Base-by-base conservation (phyloP, 495 filamentous ascomycete species). In the Penicillium subrubescens region DNA sequence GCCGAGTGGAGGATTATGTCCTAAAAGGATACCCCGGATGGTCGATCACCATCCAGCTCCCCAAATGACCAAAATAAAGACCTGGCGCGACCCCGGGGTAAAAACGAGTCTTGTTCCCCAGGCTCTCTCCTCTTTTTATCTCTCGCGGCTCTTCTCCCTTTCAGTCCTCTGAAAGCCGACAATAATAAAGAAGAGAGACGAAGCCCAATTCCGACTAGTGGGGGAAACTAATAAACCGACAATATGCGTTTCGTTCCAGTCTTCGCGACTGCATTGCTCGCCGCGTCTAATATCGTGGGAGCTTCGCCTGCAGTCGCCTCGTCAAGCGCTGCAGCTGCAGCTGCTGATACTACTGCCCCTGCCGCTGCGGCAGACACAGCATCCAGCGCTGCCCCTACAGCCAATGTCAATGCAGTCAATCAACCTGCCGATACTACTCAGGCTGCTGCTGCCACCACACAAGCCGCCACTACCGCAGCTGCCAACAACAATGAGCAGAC, bases 221-320 rank as follows among this genome's bases (percentile, higher is more conserved):
- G 67, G 51, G 54, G 50, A 41, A 61, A 35, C 37, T 41, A 61
- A 37, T 59, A 41, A 44, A 60, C 53, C 55, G 57, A 57, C 67
- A 72, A 52, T 37, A 73, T 73, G 71, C 71, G 71, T 71, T 68
- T 73, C 54, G 59, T 73, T 60, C 68, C 71, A 35, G 68, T 67
- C 46, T n/a, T 73, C 11, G 63, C 71, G 53, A 73, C 71, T 34
- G 68, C 71, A 41, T 57, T 73, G 60, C 62, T 73, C 55, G 61
- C 71, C 34, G 44, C 62, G 43, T 31, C 52, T 19, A 71, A 71
- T 50, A 68, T 71, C 48, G 61, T 59, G 33, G 71, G 71, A 57
- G 66, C 68, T 41, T 69, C 67, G 7, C 63, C 67, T 25, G 59
- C 62, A 34, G 67, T 43, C 11, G 27, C 59, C 10, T 61, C 66